These are phyloP conservation scores for Pleurozium schreberi DNA, from an alignment of 225 moss, liverwort and hornwort genomes.

Conservation along the genomic window DNA sequence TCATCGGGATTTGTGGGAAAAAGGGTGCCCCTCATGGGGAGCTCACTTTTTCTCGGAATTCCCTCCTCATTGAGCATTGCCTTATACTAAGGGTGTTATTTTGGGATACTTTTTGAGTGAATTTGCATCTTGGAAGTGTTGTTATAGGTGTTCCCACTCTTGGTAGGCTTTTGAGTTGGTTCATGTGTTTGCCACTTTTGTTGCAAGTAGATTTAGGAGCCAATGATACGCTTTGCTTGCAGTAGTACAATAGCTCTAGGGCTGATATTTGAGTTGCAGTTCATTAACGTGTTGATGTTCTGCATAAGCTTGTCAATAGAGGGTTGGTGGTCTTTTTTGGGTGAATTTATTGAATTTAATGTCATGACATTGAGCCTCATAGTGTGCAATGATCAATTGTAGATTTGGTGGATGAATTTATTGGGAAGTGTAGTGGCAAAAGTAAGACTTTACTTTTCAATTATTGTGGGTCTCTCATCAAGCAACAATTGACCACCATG, in stretches of 20 bases:
- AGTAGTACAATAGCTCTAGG: accelerated
- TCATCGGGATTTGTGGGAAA: too few relatives aligned
- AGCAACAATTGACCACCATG: too few relatives aligned
- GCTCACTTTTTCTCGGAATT: too few relatives aligned
- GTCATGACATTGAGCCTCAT: not conserved
- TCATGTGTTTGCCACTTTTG: not conserved
- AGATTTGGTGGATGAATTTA: too few relatives aligned
- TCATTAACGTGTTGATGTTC: not conserved
- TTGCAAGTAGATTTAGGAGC: not conserved
- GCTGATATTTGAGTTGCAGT: not conserved
- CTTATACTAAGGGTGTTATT: not conserved
- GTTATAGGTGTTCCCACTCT: not conserved
- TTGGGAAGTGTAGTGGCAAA: too few relatives aligned
- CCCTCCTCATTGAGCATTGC: too few relatives aligned
- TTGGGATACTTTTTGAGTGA: not conserved
- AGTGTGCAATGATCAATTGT: not conserved
- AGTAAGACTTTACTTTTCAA: too few relatives aligned
- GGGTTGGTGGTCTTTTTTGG: not conserved
- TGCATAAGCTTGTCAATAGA: not conserved
- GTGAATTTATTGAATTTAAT: not conserved
- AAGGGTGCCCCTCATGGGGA: too few relatives aligned
- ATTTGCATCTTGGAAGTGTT: not conserved
- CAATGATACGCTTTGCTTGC: not conserved
- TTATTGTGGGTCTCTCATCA: too few relatives aligned
- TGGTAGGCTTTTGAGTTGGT: not conserved